Conservation (phyloP, 2,329 filamentous ascomycete species). For the Pseudocercospora cruenta region DNA sequence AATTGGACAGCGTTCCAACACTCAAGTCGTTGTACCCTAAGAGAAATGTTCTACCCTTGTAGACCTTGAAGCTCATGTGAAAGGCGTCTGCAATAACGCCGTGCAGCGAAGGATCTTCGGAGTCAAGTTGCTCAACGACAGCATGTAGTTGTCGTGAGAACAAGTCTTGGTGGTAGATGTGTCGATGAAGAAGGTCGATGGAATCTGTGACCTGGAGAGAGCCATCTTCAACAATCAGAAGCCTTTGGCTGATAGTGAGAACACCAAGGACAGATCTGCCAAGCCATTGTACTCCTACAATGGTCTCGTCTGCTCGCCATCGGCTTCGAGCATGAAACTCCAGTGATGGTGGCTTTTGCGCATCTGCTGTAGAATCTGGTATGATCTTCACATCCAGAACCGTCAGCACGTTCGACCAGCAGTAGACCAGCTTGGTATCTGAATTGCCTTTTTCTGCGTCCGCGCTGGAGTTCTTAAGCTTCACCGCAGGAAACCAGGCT, state of each 20-base stretch:
- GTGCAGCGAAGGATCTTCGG: conserved; percentile 86
- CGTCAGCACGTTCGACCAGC: conserved; percentile 97
- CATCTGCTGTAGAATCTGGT: conserved; percentile 61
- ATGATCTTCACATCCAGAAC: conserved; percentile 85
- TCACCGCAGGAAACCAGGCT: conserved; percentile 96
- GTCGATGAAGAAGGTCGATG: conserved; percentile 87
- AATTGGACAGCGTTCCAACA: conserved; percentile 91
- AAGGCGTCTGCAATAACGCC: conserved; percentile 96
- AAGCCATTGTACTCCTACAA: conserved; percentile 95
- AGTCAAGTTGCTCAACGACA: conserved; percentile 85
- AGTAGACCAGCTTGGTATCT: conserved; percentile 89
- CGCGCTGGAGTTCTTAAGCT: conserved; percentile 68
- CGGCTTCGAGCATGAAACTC: conserved; percentile 81
- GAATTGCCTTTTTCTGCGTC: conserved; percentile 67
- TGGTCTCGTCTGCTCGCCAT: conserved; percentile 93
- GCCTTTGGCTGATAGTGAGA: conserved; percentile 88
- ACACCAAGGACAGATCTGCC: conserved; percentile 90
- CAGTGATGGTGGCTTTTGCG: conserved; percentile 76
- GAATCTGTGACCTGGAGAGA: conserved; percentile 90
- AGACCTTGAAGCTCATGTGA: conserved; percentile 95
- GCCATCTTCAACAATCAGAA: conserved; percentile 89
- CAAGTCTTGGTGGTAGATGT: conserved; percentile 87
- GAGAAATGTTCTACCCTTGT: conserved; percentile 90
- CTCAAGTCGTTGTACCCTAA: conserved; percentile 93
- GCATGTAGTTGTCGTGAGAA: conserved; percentile 85